Base-by-base conservation (phyloP, 2,329 filamentous ascomycete genomes). In the Penicillium oxalicum region DNA sequence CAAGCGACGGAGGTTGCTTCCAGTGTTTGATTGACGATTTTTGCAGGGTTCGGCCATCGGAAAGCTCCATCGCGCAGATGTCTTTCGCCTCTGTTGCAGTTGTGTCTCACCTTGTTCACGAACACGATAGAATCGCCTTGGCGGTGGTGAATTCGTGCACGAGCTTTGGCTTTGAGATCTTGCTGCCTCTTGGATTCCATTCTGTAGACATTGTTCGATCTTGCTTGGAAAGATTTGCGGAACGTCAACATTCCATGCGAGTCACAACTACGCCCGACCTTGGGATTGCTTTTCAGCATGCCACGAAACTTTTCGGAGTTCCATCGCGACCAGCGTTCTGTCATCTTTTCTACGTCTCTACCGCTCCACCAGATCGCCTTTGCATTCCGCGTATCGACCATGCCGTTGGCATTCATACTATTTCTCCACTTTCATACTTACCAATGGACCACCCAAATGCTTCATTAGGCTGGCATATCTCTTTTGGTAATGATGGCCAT, bases 331-430 rank as follows among this genome's bases (percentile, higher is more conserved):
- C 54, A 13, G 60, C 64, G 1, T 61, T 62, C 36, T 60, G 66
- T 18, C 67, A 70, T 53, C 45, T 69, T 29, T 64, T 70, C 43
- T 52, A 69, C 9, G 39, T 70, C 26, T 67, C 67, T 26, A 48
- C 59, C 4, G 53, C 52, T 8, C 47, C 56, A 5, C 54, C 48
- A 33, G 50, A 51, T 6, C 50, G 54, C 11, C 45, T 64, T 8
- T 48, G 49, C 6, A 50, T 61, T n/a, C 53, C 59, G 33, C 47
- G 45, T 27, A 53, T 58, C 11, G 52, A 63, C 33, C 53, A 54
- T 4, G 55, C 54, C 8, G 53, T 70, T 26, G 61, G 64, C 12
- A 56, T 69, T 29, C 66, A 70, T 48, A 63, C 66, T 1, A 57
- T 70, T 28, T 64, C 65, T 9, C 61, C 65, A 3, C 57, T 62